Percentiles rank a stretch among this genome's conserved stretches.
Evolutionary conservation across 352 stramenopile genomes (phyloP).

Genomic region (Hyaloperonospora brassicae): DNA sequence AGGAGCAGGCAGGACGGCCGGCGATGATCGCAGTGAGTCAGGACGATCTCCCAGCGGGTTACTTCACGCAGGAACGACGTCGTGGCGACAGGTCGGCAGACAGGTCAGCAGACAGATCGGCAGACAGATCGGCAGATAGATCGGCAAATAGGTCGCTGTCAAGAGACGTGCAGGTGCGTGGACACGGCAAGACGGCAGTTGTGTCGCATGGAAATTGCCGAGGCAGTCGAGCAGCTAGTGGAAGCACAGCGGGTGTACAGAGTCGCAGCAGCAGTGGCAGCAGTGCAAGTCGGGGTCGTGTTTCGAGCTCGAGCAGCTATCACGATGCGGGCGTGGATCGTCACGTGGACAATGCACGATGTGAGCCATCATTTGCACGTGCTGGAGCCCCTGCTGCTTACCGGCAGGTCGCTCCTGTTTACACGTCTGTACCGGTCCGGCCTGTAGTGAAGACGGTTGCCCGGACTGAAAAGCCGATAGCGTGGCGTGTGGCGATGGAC

Average conservation of each 20-base stretch:
- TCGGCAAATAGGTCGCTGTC: no score
- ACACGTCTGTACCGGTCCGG: conserved; percentile 7
- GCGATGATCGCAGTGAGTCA: conserved; percentile 27
- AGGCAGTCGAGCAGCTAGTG: conserved; percentile 6
- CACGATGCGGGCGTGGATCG: background rate
- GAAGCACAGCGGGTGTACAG: background rate
- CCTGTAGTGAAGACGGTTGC: no score
- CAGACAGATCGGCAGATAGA: no score
- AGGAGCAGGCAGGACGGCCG: conserved; percentile 19
- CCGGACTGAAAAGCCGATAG: conserved; percentile 23
- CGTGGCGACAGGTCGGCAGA: conserved; percentile 3
- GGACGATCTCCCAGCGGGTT: conserved; percentile 19
- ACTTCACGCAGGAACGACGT: conserved; percentile 9
- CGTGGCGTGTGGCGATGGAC: conserved; percentile 73
- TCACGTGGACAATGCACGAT: background rate
- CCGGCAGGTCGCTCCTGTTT: background rate
- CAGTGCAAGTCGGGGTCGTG: conserved; percentile 10
- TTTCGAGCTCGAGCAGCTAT: background rate
- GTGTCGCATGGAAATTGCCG: conserved; percentile 10
- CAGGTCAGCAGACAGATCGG: no score
- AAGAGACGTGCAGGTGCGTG: no score
- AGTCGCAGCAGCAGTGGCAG: conserved; percentile 11
- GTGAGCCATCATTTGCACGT: no score
- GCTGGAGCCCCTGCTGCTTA: no score
- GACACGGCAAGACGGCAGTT: conserved; percentile 13